Evolutionary conservation across 495 filamentous ascomycete species (phyloP).

Genomic region (Xylaria scruposa): DNA sequence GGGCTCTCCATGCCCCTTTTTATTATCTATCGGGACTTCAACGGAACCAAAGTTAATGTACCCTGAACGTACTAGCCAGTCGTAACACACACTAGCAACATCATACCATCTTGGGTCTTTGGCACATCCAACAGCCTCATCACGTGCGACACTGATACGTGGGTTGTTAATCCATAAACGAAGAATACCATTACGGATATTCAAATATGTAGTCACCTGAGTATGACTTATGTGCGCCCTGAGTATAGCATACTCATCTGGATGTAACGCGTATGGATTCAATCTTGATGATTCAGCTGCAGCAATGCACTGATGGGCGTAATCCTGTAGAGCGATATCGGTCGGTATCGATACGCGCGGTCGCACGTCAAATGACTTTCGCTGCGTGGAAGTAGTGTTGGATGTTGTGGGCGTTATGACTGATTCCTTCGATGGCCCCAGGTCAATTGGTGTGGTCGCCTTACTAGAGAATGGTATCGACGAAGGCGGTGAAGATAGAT

Average conservation of each 20-base stretch:
- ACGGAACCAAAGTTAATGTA: slow-evolving; percentile 98
- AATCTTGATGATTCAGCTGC: slow-evolving; percentile 90
- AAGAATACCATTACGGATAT: slow-evolving; percentile 94
- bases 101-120: slow-evolving; percentile 91
- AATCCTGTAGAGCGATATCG: slow-evolving; percentile 71
- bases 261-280: slow-evolving; percentile 86
- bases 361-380: slow-evolving; percentile 60
- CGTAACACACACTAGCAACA: slow-evolving; percentile 84
- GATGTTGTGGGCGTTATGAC: not conserved
- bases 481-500: slow-evolving; percentile 51
- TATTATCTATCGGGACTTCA: slow-evolving; percentile 50
- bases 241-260: slow-evolving; percentile 81
- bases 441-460: slow-evolving; percentile 61
- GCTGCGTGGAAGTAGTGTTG: slow-evolving; percentile 26
- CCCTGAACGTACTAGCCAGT: slow-evolving; percentile 88
- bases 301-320: slow-evolving; percentile 84
- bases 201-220: slow-evolving; percentile 95
- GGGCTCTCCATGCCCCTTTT: slow-evolving; percentile 48
- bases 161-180: slow-evolving; percentile 91
- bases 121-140: slow-evolving; percentile 92
- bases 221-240: slow-evolving; percentile 80
- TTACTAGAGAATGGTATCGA: slow-evolving; percentile 57
- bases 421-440: slow-evolving; percentile 47
- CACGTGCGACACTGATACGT: slow-evolving; percentile 79
- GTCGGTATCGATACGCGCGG: slow-evolving; percentile 84